Evolutionary conservation across 306 rosid genomes (phyloP), one percentile per base, ranked within the genome.

Genomic region (Pyrus pyrifolia): DNA sequence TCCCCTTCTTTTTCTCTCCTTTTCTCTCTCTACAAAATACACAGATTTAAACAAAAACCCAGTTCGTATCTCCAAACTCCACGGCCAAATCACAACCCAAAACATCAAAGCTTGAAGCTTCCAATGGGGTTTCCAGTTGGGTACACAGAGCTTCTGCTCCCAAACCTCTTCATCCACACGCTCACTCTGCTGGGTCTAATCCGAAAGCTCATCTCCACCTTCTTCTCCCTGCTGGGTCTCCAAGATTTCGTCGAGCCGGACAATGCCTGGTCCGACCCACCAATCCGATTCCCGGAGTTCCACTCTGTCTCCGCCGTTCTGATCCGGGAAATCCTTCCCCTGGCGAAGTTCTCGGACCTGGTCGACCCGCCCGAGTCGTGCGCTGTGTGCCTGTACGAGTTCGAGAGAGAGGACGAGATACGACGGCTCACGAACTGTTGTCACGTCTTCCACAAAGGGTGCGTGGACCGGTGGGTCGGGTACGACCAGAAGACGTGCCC

Each of bases 391-490:
- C 83, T 95, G 8, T 87, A 76, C 82, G 97, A 95, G 71, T 95
- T 95, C 59, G 83, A 88, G n/a, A 67, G n/a, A 3, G 83, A 89
- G 3, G 97, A 95, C 13, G 97, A 90, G 86, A 89, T 95, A 89
- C 82, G 93, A 31, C 87, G 87, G 46, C 87, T 95, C 14, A 72
- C 84, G 0, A 92, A 95, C 76, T 95, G 97, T n/a, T 84, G 90
- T 2, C 99, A 95, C 74, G 77, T 92, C 7, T 95, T 92, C 82
- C 99, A 95, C 86, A 60, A 72, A 35, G 81, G 84, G 1, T 95
- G 99, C 40, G 80, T 95, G 15, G 97, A 95, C 89, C 96, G 97
- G 63, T 95, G 99, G 99, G 90, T 91, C 80, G 96, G 92, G 0
- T 92, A 92, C 40, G 86, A 91, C 18, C 97, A 91, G 80, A 88